A percentile compares a stretch with the other conserved stretches of the same genome.
Conservation (phyloP, 371 early-diverging fungal genomes). For the Phascolomyces articulosus region DNA sequence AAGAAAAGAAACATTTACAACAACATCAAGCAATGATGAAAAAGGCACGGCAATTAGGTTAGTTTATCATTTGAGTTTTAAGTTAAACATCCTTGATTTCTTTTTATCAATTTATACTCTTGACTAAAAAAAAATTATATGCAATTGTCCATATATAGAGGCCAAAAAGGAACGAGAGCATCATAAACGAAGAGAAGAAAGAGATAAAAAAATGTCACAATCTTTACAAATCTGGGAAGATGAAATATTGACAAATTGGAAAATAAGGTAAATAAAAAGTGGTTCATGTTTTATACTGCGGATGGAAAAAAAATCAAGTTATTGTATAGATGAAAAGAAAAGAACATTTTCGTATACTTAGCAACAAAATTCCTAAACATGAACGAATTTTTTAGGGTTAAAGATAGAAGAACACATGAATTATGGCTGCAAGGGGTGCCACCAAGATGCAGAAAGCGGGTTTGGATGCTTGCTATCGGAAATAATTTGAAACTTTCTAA, state of each 20-base stretch:
- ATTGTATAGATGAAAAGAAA: too few species aligned
- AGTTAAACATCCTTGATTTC: too few species aligned
- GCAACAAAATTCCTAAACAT: not conserved
- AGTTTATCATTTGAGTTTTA: not conserved
- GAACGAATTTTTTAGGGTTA: slow-evolving; percentile 20
- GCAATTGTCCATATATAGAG: slow-evolving; percentile 19
- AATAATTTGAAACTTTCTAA: slow-evolving; percentile 39
- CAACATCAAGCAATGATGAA: slow-evolving; percentile 56
- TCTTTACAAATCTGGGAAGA: slow-evolving; percentile 43
- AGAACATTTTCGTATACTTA: not conserved
- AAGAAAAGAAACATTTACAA: slow-evolving; percentile 54
- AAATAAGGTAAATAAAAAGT: slow-evolving; percentile 22
- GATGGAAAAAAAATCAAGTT: too few species aligned
- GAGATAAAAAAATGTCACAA: slow-evolving; percentile 25
- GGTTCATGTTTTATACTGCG: too few species aligned
- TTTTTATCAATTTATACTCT: too few species aligned
- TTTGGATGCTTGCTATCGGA: slow-evolving; percentile 49
- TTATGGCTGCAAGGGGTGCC: slow-evolving; percentile 53
- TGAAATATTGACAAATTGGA: slow-evolving; percentile 50
- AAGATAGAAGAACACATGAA: slow-evolving; percentile 34
- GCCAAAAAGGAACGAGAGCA: slow-evolving; percentile 35
- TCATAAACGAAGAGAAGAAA: slow-evolving; percentile 24
- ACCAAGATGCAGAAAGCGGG: slow-evolving; percentile 46
- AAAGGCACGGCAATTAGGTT: slow-evolving; percentile 42
- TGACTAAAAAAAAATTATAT: not conserved